These are phyloP conservation scores for Acmispon strigosus DNA, from an alignment of 306 rosid species.

Conservation along the genomic window DNA sequence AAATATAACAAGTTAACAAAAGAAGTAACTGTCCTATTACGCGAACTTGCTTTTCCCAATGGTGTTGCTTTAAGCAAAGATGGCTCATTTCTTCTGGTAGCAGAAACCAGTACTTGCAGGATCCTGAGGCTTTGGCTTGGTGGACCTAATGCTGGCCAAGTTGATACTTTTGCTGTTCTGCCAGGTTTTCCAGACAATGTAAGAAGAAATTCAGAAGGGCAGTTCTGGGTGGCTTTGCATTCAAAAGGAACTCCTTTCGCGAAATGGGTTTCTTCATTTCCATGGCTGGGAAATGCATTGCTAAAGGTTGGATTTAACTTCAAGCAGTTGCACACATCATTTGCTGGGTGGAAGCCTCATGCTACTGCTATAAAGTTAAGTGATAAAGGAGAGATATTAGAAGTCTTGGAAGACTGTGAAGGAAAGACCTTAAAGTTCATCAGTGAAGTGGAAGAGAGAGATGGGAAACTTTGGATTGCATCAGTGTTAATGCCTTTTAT, in stretches of 20 bases:
- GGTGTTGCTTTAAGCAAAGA: conserved; percentile 82
- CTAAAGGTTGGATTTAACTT: conserved; percentile 47
- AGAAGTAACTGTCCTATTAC: conserved; percentile 53
- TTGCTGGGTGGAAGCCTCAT: conserved; percentile 62
- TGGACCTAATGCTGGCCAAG: conserved; percentile 66
- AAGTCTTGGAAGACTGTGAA: conserved; percentile 70
- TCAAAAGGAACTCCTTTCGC: conserved; percentile 44
- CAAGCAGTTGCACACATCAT: conserved; percentile 50
- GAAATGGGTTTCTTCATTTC: conserved; percentile 37
- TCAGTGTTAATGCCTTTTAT: conserved; percentile 77
- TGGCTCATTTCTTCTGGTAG: conserved; percentile 64
- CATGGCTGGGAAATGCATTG: conserved; percentile 52
- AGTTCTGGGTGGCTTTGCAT: conserved; percentile 88
- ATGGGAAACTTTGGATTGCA: conserved; percentile 82
- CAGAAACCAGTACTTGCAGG: conserved; percentile 53
- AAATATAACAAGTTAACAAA: conserved; percentile 56
- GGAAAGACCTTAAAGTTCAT: conserved; percentile 62
- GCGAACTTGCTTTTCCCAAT: conserved; percentile 67
- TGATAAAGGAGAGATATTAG: conserved; percentile 53
- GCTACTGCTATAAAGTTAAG: conserved; percentile 63
- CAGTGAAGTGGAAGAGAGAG: conserved; percentile 87
- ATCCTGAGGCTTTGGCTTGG: conserved; percentile 76
- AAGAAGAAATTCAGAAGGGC: conserved; percentile 64
- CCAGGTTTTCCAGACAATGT: conserved; percentile 85
- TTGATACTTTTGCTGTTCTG: conserved; percentile 51